Percentiles rank a stretch among this genome's conserved stretches.
These are phyloP conservation scores for Dendrobium chrysotoxum DNA, from an alignment of 106 monocot species.

Conservation along the genomic window DNA sequence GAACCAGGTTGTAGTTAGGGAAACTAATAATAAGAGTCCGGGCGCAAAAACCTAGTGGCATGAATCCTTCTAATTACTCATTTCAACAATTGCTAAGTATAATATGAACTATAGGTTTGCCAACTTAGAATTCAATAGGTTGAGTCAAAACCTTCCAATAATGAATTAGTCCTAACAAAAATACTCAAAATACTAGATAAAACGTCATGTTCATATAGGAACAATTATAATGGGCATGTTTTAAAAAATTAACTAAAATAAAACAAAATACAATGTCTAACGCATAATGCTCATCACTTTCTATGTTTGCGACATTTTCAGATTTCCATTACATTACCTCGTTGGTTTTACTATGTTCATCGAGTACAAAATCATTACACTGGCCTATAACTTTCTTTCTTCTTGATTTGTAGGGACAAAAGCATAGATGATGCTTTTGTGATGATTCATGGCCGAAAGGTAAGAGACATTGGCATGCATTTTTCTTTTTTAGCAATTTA, in stretches of 20 bases:
- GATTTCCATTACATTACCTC: neutral
- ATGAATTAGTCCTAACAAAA: neutral
- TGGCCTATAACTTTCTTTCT: neutral
- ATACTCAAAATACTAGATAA: neutral
- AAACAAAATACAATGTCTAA: neutral
- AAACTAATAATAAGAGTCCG: neutral
- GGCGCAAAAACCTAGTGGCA: neutral
- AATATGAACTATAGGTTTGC: neutral
- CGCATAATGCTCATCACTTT: neutral
- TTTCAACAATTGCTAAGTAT: neutral
- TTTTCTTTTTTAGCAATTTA: neutral
- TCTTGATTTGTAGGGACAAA: constrained; percentile 43
- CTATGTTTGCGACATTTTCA: neutral
- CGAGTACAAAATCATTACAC: neutral
- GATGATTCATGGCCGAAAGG: constrained; percentile 54
- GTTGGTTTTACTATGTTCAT: neutral
- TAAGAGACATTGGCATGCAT: constrained; percentile 16
- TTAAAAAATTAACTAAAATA: neutral
- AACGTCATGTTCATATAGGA: neutral
- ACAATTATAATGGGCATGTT: neutral
- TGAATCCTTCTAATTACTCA: neutral
- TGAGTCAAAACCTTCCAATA: neutral
- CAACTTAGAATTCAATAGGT: neutral
- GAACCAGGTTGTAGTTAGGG: neutral
- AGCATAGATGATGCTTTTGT: constrained; percentile 45